A percentile compares a stretch with the other conserved stretches of the same genome.
These are phyloP conservation scores for Phialocephala sp. DNA, from an alignment of 2,329 filamentous ascomycete genomes.

Conservation along the genomic window DNA sequence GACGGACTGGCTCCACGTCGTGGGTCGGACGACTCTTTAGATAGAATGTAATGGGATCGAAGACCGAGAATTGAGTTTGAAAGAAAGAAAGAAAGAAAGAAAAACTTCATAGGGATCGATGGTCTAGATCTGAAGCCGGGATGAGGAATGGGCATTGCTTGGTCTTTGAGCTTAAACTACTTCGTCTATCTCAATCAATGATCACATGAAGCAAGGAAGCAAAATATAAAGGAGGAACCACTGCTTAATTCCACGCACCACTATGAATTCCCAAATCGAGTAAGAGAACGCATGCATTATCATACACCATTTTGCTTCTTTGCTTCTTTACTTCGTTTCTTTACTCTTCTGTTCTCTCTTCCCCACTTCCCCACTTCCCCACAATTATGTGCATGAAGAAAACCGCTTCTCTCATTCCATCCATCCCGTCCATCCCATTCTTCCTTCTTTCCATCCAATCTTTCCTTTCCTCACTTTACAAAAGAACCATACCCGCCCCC, in stretches of 20 bases:
- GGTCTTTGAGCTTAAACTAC: no score
- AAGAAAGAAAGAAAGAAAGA: no score
- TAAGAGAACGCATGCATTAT: slow-evolving; percentile 14
- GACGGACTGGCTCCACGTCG: no score
- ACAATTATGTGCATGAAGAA: slow-evolving; percentile 8
- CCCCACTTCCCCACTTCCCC: background rate
- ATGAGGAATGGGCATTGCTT: no score
- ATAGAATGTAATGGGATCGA: no score
- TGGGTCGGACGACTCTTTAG: no score
- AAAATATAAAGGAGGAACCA: background rate
- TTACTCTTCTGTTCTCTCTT: background rate
- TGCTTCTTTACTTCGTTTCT: background rate
- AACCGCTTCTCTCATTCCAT: background rate
- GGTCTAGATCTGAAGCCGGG: no score
- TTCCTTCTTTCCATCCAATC: background rate
- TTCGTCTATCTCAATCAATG: no score
- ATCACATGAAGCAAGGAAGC: no score
- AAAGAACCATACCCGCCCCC: slow-evolving; percentile 34
- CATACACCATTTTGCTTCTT: slow-evolving; percentile 13
- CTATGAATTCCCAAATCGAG: background rate
- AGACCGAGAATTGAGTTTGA: no score
- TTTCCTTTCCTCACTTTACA: slow-evolving; percentile 17
- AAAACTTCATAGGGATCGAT: no score
- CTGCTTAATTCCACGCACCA: background rate
- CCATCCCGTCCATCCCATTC: slow-evolving; percentile 4